Conservation (phyloP, 257 asterid genomes). For the Ophiorrhiza pumila region DNA sequence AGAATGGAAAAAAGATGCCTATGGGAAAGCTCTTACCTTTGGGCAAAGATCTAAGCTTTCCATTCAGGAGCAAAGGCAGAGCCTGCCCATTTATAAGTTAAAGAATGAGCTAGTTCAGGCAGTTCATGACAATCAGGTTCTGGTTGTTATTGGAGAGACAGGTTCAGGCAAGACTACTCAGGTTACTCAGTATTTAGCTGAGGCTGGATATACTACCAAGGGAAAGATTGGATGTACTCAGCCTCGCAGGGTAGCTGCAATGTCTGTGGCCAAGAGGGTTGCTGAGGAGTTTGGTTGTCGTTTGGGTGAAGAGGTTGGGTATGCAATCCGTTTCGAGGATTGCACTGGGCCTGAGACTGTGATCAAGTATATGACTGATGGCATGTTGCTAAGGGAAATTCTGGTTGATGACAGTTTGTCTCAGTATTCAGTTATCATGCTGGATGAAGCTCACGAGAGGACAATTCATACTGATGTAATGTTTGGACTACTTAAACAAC, state of each 20-base stretch:
- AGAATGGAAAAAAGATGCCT: constrained; percentile 95
- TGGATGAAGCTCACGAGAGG: constrained; percentile 96
- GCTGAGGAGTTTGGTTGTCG: constrained; percentile 98
- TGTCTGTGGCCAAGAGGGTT: constrained; percentile 96
- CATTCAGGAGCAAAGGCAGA: constrained; percentile 85
- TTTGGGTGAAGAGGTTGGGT: constrained; percentile 93
- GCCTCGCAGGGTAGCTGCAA: constrained; percentile 98
- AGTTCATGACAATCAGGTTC: constrained; percentile 80
- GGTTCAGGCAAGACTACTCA: constrained; percentile 97
- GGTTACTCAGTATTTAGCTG: constrained; percentile 92
- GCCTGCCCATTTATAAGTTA: constrained; percentile 81
- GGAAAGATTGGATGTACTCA: constrained; percentile 95
- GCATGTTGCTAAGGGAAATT: constrained; percentile 94
- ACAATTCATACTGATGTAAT: constrained; percentile 85
- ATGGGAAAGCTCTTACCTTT: constrained; percentile 82
- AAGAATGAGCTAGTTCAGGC: constrained; percentile 86
- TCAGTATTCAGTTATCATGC: constrained; percentile 89
- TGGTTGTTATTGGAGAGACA: constrained; percentile 95
- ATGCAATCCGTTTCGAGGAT: constrained; percentile 92
- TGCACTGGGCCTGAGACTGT: constrained; percentile 97
- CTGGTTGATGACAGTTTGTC: constrained; percentile 75
- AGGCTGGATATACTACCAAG: constrained; percentile 88
- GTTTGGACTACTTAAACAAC: constrained; percentile 74
- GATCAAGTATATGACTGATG: constrained; percentile 95
- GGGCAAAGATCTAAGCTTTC: constrained; percentile 96